Conservation (phyloP, 768 basidiomycete genomes). For the Boletus sensibilis region DNA sequence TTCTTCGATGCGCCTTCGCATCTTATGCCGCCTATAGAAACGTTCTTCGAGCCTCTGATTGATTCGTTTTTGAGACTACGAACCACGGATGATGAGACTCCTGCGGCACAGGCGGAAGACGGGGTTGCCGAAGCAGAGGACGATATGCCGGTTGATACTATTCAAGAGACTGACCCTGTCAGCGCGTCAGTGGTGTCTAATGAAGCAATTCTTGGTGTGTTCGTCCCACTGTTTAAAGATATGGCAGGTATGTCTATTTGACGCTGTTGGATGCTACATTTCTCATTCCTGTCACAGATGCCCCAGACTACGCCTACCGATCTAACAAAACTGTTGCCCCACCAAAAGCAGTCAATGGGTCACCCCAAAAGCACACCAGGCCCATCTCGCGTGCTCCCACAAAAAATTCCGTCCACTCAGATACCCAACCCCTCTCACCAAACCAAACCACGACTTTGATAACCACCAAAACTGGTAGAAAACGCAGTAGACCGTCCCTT, state of each 20-base stretch:
- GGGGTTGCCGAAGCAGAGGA: constrained; percentile 37
- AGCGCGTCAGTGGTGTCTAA: constrained; percentile 39
- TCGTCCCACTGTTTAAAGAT: constrained; percentile 63
- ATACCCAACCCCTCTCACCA: constrained; percentile 8
- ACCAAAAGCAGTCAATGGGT: constrained; percentile 18
- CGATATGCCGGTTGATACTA: constrained; percentile 44
- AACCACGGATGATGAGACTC: constrained; percentile 19
- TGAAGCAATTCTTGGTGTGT: constrained; percentile 54
- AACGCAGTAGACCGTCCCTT: constrained; percentile 34
- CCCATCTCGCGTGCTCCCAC: constrained; percentile 13
- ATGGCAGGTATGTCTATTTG: constrained; percentile 40
- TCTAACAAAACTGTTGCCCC: constrained; percentile 7
- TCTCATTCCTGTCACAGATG: constrained; percentile 15
- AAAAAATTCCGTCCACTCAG: constrained; percentile 22
- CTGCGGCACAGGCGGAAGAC: constrained; percentile 17
- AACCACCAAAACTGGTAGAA: constrained; percentile 28
- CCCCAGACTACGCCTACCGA: constrained; percentile 26
- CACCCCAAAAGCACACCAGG: constrained; percentile 10
- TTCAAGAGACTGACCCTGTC: constrained; percentile 16
- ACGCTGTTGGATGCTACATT: background rate
- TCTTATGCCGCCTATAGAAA: constrained; percentile 70
- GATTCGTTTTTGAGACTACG: constrained; percentile 43
- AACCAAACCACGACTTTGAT: constrained; percentile 14
- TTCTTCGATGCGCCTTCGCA: constrained; percentile 72
- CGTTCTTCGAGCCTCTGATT: constrained; percentile 66